Conservation (phyloP, 345 rosid species). For the Linum trigynum region DNA sequence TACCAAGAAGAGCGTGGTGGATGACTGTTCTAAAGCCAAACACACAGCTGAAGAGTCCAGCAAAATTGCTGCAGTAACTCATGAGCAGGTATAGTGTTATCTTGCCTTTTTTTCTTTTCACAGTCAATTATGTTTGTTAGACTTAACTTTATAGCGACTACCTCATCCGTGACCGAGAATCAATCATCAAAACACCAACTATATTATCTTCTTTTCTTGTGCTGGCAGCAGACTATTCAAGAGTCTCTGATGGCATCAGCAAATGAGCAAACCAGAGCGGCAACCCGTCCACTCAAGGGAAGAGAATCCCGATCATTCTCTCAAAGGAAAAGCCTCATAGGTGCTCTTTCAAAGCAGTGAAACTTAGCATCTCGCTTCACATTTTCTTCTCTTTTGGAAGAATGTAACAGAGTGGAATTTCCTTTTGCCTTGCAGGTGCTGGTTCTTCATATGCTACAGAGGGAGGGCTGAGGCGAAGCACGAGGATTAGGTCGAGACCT, state of each 20-base stretch:
- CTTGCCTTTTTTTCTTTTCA: not conserved
- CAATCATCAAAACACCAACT: not conserved
- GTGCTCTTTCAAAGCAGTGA: conserved; percentile 20
- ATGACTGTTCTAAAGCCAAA: not conserved
- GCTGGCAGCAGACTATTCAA: conserved; percentile 31
- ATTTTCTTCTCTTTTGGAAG: conserved; percentile 4
- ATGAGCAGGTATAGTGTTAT: not conserved
- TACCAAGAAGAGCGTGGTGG: not conserved
- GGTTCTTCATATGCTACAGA: conserved; percentile 46
- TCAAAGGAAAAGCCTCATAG: conserved; percentile 82
- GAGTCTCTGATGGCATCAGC: conserved; percentile 20
- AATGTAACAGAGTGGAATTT: conserved; percentile 3
- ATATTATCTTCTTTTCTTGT: conserved; percentile 1
- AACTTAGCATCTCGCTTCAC: conserved; percentile 6
- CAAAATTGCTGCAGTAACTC: not conserved
- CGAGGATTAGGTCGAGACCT: conserved; percentile 81
- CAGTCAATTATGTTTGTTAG: not conserved
- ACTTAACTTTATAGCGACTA: not conserved
- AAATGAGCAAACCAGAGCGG: conserved; percentile 22
- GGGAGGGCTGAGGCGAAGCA: conserved; percentile 63
- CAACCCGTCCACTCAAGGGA: conserved; percentile 17
- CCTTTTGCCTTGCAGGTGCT: conserved; percentile 26
- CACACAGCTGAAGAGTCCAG: not conserved
- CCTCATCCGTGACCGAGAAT: not conserved
- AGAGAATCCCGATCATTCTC: conserved; percentile 28